phyloP scores from a whole-genome alignment of 1,284 basidiomycete species.

The Heterobasidion occidentale region DNA sequence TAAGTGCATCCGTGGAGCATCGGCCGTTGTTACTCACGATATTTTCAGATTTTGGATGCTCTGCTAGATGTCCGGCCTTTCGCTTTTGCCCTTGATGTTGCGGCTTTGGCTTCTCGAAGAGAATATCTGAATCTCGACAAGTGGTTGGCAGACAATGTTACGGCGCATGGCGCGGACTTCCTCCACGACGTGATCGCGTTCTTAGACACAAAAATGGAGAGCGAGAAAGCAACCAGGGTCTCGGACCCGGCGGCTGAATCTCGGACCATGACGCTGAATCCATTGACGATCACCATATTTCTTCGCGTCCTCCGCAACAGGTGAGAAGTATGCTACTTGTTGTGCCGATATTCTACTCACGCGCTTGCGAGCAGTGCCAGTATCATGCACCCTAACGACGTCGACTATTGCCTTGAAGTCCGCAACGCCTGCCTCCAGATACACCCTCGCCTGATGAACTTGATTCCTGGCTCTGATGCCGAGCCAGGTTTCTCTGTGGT shows the following conservation, averaged over 20 bases:
- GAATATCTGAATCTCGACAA: constrained; percentile 96
- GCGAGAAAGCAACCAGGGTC: constrained; percentile 72
- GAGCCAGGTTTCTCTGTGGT: constrained; percentile 93
- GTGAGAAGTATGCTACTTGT: constrained; percentile 30
- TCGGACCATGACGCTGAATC: constrained; percentile 76
- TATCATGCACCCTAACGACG: constrained; percentile 69
- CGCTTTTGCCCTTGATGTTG: constrained; percentile 87
- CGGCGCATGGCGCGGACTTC: constrained; percentile 77
- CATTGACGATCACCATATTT: constrained; percentile 87
- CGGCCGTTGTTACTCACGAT: constrained; percentile 1
- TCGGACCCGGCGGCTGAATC: constrained; percentile 76
- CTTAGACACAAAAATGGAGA: constrained; percentile 86
- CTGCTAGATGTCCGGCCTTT: constrained; percentile 85
- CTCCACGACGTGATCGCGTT: constrained; percentile 83
- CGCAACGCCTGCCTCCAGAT: constrained; percentile 93
- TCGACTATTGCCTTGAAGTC: constrained; percentile 87
- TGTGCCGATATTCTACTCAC: background rate
- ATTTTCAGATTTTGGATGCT: constrained; percentile 74
- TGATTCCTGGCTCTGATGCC: constrained; percentile 81
- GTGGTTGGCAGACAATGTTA: constrained; percentile 88
- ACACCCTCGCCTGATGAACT: constrained; percentile 93
- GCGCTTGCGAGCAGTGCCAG: constrained; percentile 40
- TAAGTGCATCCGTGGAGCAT: constrained; percentile 23
- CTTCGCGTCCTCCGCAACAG: constrained; percentile 79
- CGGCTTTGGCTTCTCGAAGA: constrained; percentile 85